These are phyloP conservation scores for Backusella parvicylindrica DNA, from an alignment of 192 early-diverging fungal genomes.

Conservation along the genomic window DNA sequence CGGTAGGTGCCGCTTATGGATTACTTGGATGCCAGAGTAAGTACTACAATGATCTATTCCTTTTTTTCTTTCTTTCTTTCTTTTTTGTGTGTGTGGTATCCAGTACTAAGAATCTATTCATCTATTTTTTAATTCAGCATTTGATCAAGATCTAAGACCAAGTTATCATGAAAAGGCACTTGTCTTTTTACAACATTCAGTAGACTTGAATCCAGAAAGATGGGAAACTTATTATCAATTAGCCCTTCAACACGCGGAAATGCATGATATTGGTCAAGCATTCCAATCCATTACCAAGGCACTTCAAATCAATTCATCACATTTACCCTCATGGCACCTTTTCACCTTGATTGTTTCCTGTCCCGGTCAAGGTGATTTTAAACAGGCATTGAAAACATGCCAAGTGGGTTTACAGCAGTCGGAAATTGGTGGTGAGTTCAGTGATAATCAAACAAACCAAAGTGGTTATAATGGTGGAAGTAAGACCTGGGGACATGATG, in stretches of 20 bases:
- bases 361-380: constrained; percentile 56
- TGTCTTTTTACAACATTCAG: constrained; percentile 48
- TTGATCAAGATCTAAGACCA: constrained; percentile 60
- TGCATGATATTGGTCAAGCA: constrained; percentile 59
- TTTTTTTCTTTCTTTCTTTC: constrained; percentile 2
- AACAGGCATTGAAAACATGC: constrained; percentile 60
- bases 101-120: background rate
- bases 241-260: constrained; percentile 65
- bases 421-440: constrained; percentile 9
- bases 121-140: constrained; percentile 32
- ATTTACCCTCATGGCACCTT: constrained; percentile 76
- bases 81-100: background rate
- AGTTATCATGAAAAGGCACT: constrained; percentile 59
- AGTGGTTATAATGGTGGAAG: background rate
- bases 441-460: constrained; percentile 28
- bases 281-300: constrained; percentile 51
- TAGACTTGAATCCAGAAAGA: constrained; percentile 42
- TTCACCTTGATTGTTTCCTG: constrained; percentile 63
- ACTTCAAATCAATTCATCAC: constrained; percentile 44
- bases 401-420: constrained; percentile 60
- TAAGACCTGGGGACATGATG: constrained; percentile 24
- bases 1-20: constrained; percentile 36
- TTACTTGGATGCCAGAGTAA: constrained; percentile 40
- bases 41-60: background rate
- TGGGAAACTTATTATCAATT: constrained; percentile 65